Base-by-base conservation (phyloP, 805 yeast genomes). In the Hanseniaspora opuntiae region DNA sequence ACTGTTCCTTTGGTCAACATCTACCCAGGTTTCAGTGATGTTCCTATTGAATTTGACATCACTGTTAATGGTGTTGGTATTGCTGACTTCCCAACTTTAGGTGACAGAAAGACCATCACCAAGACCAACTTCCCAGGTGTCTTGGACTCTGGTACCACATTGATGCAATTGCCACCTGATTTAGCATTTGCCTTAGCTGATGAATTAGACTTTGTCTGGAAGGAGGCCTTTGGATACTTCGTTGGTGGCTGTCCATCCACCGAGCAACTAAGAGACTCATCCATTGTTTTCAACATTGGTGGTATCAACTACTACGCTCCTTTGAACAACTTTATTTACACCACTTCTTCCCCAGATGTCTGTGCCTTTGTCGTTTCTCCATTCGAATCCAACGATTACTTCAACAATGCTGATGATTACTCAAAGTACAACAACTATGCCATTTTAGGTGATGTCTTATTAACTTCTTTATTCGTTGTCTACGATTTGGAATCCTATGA, bases 231-330 rank as follows among this genome's bases (percentile, higher is more conserved):
- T 17, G 75, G 73, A 0, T 71, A 71, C 38, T 79, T 76, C 59
- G 45, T 65, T 9, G 59, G 73, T 57, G 62, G 63, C 10, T 80
- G 84, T 62, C 57, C 61, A 57, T 61, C 57, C n/a, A 50, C 55
- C 12, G 55, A 52, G 5, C 61, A 60, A 30, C 52, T 62, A 45
- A 57, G 62, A 8, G 60, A 65, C 14, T 41, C 55, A 2, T 48
- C 55, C 4, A 47, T 47, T 28, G 55, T 65, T 25, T 78, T 78
- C 58, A 68, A 75, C 58, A 79, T 84, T 66, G 78, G 79, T 56
- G 88, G 86, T 6, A 63, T 71, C n/a, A 60, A 63, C 10, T 76
- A 83, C 55, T 62, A 68, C 16, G 78, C 76, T 8, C 82, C 86
- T 35, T 59, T 76, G 22, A 30, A 51, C 2, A 61, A 68, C 51